Evolutionary conservation across 176 grass and related monocot genomes (phyloP), one percentile per base, ranked within the genome.

Genomic region (Saccharum spontaneum): DNA sequence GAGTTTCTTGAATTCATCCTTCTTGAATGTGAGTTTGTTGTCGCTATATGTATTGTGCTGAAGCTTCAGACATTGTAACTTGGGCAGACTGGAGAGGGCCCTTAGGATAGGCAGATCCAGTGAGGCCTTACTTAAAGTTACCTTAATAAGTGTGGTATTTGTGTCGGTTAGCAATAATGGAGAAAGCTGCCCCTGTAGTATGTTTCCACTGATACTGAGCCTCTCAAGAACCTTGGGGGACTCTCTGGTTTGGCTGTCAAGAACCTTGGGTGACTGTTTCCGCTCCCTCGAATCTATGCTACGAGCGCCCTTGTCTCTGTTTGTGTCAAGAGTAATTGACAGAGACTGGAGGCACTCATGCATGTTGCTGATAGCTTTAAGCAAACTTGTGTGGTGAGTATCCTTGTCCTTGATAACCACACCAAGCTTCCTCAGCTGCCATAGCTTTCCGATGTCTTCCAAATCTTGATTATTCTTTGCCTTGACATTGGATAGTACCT

Each of bases 381-480:
- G 37, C 37, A 87, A 81, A 3, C 46, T 67, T 3, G 0, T 57
- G 17, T 44, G n/a, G 12, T 75, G 78, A 14, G 0, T 8, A 0
- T 57, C 7, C 23, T 20, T 87, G 38, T 77, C 34, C 1, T 67
- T 0, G 0, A 82, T 82, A 60, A 70, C 79, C 49, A 77, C 71
- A 15, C 86, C 63, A 1, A 87, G 79, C 49, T 87, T 87, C 8
- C 72, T 82, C 4, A 87, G 14, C 10, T 77, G 78, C 37, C 86
- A 76, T 14, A 87, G 28, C 23, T 31, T 68, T 41, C 45, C 33
- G 3, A 87, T 75, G 14, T 68, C 46, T 36, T 36, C 36, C 14
- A 87, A 24, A 5, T 87, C 71, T 13, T 36, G 3, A 1, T 16
- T 8, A 7, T 1, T 9, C 12, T 10, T 8, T 6, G 24, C 61